These are phyloP conservation scores for Panicum miliaceum DNA, from an alignment of 176 grass and related monocot genomes.

Conservation along the genomic window DNA sequence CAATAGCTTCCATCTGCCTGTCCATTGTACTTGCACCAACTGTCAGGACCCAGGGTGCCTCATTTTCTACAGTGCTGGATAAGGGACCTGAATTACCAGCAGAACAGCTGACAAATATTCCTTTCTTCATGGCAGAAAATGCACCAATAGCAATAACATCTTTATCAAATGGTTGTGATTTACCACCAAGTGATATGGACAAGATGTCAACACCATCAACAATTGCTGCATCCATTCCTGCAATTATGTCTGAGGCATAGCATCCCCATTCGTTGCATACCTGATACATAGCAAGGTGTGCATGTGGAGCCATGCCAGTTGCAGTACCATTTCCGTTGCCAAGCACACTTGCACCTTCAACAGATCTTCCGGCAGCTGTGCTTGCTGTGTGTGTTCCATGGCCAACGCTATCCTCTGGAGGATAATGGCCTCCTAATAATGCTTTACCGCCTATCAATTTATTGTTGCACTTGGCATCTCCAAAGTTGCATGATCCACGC, in stretches of 20 bases:
- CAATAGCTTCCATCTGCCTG: slow-evolving; percentile 38
- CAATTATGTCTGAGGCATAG: slow-evolving; percentile 8
- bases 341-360: slow-evolving; percentile 48
- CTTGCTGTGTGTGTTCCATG: slow-evolving; percentile 68
- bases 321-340: slow-evolving; percentile 57
- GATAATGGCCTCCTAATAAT: neutral
- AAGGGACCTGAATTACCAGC: slow-evolving; percentile 46
- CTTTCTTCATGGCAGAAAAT: slow-evolving; percentile 46
- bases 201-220: slow-evolving; percentile 62
- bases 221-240: slow-evolving; percentile 55
- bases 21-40: slow-evolving; percentile 64
- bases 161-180: neutral
- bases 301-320: slow-evolving; percentile 53
- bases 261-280: slow-evolving; percentile 31
- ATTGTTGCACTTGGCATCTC: slow-evolving; percentile 38
- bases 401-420: slow-evolving; percentile 21
- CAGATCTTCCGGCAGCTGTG: slow-evolving; percentile 51
- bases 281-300: slow-evolving; percentile 61
- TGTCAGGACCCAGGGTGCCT: slow-evolving; percentile 52
- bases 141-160: slow-evolving; percentile 37
- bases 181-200: slow-evolving; percentile 46
- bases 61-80: neutral
- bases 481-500: slow-evolving; percentile 50
- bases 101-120: slow-evolving; percentile 48
- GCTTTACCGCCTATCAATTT: slow-evolving; percentile 50